Conservation (phyloP, 257 asterid species). For the Linaria vulgaris region DNA sequence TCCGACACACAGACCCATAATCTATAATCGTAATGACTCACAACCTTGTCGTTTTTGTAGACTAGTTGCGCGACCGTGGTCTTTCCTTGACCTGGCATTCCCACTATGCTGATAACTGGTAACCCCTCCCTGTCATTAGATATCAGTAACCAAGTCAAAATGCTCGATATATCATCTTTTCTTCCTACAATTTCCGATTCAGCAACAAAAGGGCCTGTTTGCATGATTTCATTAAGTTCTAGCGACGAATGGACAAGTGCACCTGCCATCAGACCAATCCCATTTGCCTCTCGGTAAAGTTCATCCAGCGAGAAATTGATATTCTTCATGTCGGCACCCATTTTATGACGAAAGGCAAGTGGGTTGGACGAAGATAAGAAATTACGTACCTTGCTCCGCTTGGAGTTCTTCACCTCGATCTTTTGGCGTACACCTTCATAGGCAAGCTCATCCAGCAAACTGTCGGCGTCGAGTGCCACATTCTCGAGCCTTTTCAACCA, state of each 20-base stretch:
- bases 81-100: slow-evolving; percentile 25
- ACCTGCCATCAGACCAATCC: background rate
- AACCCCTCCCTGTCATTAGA: slow-evolving; percentile 4
- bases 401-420: background rate
- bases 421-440: slow-evolving; percentile 5
- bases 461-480: slow-evolving; percentile 25
- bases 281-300: background rate
- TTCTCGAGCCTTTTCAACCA: slow-evolving; percentile 23
- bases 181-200: slow-evolving; percentile 25
- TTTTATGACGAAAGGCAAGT: slow-evolving; percentile 14
- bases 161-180: slow-evolving; percentile 10
- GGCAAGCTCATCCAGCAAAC: slow-evolving; percentile 19
- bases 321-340: slow-evolving; percentile 16
- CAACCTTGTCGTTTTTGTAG: slow-evolving; percentile 13
- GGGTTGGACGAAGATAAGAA: slow-evolving; percentile 20
- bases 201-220: slow-evolving; percentile 20
- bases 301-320: background rate
- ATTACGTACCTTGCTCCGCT: slow-evolving; percentile 4
- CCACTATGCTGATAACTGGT: slow-evolving; percentile 20
- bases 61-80: slow-evolving; percentile 13
- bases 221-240: background rate
- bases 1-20: slow-evolving; percentile 24
- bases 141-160: slow-evolving; percentile 13
- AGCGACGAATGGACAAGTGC: background rate
- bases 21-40: slow-evolving; percentile 14